Evolutionary conservation across 202 grass and related monocot species (phyloP), one percentile per base, ranked within the genome.

Genomic region (Bolboschoenoplectus hybrid): DNA sequence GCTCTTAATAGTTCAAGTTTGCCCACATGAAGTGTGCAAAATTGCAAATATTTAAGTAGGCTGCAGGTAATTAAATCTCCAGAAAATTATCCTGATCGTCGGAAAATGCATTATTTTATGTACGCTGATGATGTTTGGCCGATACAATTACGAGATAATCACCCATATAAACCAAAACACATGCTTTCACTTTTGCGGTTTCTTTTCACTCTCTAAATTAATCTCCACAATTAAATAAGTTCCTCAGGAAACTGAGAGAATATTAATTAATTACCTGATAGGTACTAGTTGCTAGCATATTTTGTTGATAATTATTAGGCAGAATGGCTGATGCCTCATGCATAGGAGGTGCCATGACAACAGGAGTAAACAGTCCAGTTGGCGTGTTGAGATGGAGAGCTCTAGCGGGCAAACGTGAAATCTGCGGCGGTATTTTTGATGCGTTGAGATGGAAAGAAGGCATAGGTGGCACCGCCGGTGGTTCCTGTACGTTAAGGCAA

Each of bases 361-460:
- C 63, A 46, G 85, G 63, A 26, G 90, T 12, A 7, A 94, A 88
- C 62, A 87, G 74, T 65, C 85, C 83, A 0, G 87, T 58, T 34
- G 86, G 89, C 55, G 76, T 75, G 65, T 85, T 90, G 68, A 94
- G 80, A 26, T 90, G 89, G 87, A 89, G 91, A 36, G 86, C 74
- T 0, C 26, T 26, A 26, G 26, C 26, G 26, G 70, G 66, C 3
- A 75, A 40, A 1, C 80, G 34, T 3, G 68, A 72, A 35, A 83
- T 78, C 74, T 67, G 83, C 38, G 11, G 87, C 62, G 87, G 81
- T 84, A 89, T 60, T 0, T 88, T 63, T 32, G 86, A 86, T 36
- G 83, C 74, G 70, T 85, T 89, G 68, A 94, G 84, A 17, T 94
- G 89, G 86, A 89, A 92, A 49, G 86, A 78, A 0, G 75, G 61